Percentiles rank a stretch among this genome's conserved stretches.
Conservation (phyloP, 2,329 filamentous ascomycete genomes). For the Dactylellina sp. region DNA sequence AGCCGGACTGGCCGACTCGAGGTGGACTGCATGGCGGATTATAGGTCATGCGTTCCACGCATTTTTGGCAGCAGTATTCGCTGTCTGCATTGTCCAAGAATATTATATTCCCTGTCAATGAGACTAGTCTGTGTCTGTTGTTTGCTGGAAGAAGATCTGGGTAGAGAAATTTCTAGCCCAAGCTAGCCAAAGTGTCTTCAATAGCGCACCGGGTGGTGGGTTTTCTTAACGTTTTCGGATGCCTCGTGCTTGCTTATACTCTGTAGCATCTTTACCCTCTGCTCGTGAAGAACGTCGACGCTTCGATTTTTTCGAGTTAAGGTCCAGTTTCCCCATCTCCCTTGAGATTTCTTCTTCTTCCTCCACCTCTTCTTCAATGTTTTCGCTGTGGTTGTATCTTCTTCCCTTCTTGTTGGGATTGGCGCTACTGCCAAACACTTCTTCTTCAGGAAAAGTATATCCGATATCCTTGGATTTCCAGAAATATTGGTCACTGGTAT, state of each 20-base stretch:
- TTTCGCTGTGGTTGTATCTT: background rate
- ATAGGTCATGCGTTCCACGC: too few relatives aligned
- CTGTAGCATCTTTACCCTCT: constrained; percentile 15
- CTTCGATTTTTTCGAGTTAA: background rate
- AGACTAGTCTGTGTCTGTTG: too few relatives aligned
- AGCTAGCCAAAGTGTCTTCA: constrained; percentile 1
- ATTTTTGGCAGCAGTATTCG: too few relatives aligned
- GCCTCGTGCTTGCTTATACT: constrained; percentile 27
- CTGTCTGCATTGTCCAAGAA: too few relatives aligned
- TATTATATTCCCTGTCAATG: too few relatives aligned
- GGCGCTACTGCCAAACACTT: background rate
- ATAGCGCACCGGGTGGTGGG: background rate
- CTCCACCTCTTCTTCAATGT: constrained; percentile 2
- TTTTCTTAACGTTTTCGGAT: constrained; percentile 13
- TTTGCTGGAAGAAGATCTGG: too few relatives aligned
- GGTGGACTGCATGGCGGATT: too few relatives aligned
- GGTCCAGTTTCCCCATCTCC: background rate
- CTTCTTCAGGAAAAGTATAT: background rate
- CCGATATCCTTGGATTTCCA: constrained; percentile 14
- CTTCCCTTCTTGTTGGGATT: background rate
- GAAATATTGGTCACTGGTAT: background rate
- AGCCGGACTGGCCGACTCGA: too few relatives aligned
- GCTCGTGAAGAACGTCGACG: background rate
- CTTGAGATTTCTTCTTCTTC: constrained; percentile 5
- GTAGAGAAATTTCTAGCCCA: background rate